Conservation (phyloP, 768 basidiomycete genomes). For the Mycena chlorophos region DNA sequence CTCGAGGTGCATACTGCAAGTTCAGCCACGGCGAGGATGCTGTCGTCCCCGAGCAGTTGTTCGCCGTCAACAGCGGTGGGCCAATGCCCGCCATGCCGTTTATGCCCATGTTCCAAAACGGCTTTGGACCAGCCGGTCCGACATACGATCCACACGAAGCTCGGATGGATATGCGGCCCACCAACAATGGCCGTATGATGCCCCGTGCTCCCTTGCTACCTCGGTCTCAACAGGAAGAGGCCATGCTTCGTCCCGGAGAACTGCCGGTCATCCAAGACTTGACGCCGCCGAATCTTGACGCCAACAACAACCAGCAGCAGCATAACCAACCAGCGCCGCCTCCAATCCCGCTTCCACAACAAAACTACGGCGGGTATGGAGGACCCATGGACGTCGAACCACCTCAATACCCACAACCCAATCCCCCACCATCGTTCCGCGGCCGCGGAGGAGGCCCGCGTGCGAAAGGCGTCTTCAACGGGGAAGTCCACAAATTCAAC, state of each 20-base stretch:
- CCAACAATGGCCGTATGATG: conserved; percentile 36
- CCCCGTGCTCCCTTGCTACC: conserved; percentile 60
- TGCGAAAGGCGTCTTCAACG: conserved; percentile 59
- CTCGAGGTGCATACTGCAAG: conserved; percentile 85
- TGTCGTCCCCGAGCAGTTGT: conserved; percentile 70
- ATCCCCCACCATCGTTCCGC: conserved; percentile 30
- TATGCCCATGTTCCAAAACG: conserved; percentile 66
- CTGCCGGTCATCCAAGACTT: conserved; percentile 83
- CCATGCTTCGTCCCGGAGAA: conserved; percentile 58
- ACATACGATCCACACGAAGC: conserved; percentile 80
- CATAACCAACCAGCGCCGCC: conserved; percentile 12
- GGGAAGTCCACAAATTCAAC: conserved; percentile 65
- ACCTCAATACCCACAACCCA: conserved; percentile 31
- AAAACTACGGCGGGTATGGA: conserved; percentile 12
- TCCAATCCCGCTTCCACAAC: conserved; percentile 13
- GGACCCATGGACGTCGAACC: conserved; percentile 34
- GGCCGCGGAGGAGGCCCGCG: conserved; percentile 46
- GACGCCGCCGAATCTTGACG: conserved; percentile 54
- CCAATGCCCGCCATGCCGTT: conserved; percentile 57
- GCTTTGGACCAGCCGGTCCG: conserved; percentile 49
- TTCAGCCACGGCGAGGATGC: conserved; percentile 93
- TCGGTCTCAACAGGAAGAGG: conserved; percentile 56
- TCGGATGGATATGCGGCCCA: conserved; percentile 76
- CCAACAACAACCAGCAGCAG: conserved; percentile 28
- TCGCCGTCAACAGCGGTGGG: conserved; percentile 51